phyloP scores from a whole-genome alignment of 371 early-diverging fungal species.

The Dichotomocladium elegans region DNA sequence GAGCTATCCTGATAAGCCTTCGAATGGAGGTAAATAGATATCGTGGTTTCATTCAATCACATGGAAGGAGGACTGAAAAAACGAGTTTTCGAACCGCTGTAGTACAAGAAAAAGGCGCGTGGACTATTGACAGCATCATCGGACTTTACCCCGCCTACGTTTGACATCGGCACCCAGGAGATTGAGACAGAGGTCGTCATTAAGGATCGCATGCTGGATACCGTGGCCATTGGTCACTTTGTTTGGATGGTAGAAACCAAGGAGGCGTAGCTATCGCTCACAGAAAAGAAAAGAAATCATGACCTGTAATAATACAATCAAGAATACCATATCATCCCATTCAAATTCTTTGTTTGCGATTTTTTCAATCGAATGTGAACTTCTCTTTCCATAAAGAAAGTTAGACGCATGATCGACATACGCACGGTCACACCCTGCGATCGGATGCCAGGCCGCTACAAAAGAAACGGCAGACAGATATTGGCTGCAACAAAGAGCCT shows the following conservation, averaged over 20 bases:
- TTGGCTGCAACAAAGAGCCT: too few species aligned
- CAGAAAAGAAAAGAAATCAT: too few species aligned
- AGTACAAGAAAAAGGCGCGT: slow-evolving; percentile 51
- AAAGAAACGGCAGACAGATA: too few species aligned
- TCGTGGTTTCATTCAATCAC: background rate
- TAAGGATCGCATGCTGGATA: slow-evolving; percentile 45
- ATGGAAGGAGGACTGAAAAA: background rate
- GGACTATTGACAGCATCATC: slow-evolving; percentile 49
- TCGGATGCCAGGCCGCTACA: too few species aligned
- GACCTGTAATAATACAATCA: too few species aligned
- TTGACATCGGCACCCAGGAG: slow-evolving; percentile 13
- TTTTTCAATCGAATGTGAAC: too few species aligned
- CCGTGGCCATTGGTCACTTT: slow-evolving; percentile 38
- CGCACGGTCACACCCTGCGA: too few species aligned
- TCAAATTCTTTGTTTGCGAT: too few species aligned
- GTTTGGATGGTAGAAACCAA: slow-evolving; percentile 34
- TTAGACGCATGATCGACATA: too few species aligned
- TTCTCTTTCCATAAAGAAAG: too few species aligned
- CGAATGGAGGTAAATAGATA: slow-evolving; percentile 45
- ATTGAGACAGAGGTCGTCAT: slow-evolving; percentile 38
- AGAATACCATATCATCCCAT: too few species aligned
- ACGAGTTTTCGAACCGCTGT: background rate
- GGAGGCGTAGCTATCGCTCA: slow-evolving; percentile 13
- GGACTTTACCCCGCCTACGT: slow-evolving; percentile 25
- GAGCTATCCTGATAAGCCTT: slow-evolving; percentile 41